These are phyloP conservation scores for Bothriochloa decipiens DNA, from an alignment of 176 grass and related monocot species.

Conservation along the genomic window DNA sequence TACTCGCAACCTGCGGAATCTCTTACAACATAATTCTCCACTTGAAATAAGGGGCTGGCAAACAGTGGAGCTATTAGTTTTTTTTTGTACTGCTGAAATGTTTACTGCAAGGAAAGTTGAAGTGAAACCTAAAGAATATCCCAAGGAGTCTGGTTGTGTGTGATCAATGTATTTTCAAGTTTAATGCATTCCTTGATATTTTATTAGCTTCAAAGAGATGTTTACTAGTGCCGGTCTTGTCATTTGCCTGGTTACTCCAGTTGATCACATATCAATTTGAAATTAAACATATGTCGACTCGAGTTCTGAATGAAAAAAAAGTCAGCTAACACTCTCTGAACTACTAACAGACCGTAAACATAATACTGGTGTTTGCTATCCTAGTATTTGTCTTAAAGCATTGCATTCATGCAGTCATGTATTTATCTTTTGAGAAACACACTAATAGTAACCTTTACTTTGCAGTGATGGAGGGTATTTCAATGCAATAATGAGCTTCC, in stretches of 20 bases:
- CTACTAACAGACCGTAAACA: neutral
- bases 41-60: neutral
- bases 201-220: neutral
- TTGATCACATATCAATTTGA: neutral
- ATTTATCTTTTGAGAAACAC: neutral
- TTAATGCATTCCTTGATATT: neutral
- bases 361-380: neutral
- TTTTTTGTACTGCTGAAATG: conserved; percentile 14
- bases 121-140: neutral
- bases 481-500: conserved; percentile 94
- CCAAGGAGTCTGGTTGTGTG: neutral
- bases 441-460: conserved; percentile 35
- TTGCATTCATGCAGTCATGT: neutral
- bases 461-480: conserved; percentile 92
- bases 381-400: neutral
- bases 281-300: neutral
- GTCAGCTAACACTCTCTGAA: neutral
- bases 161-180: neutral
- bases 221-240: neutral
- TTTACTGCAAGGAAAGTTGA: neutral
- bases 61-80: neutral
- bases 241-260: neutral
- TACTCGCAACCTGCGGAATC: neutral
- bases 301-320: neutral
- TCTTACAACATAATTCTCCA: neutral